Evolutionary conservation across 805 yeast genomes (phyloP).

Genomic region (Kuraishia cidri): DNA sequence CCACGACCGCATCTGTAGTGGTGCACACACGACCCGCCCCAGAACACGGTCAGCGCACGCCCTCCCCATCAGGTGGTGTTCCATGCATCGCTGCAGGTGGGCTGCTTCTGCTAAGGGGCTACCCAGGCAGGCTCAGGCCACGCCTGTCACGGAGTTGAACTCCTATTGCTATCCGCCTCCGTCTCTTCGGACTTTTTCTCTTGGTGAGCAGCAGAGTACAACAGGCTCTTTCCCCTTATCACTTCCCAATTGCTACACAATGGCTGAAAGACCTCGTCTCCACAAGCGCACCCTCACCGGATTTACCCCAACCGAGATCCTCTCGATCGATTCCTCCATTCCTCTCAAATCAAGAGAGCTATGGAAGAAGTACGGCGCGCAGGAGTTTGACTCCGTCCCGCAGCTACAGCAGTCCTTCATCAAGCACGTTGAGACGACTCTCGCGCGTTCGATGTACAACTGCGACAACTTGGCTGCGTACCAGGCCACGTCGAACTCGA

Average conservation of each 20-base stretch:
- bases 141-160: too few species aligned
- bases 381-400: slow-evolving; percentile 37
- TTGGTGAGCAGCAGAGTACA: too few species aligned
- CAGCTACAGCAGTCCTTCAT: slow-evolving; percentile 64
- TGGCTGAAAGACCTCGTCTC: slow-evolving; percentile 9
- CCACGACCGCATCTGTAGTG: too few species aligned
- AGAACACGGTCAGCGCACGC: too few species aligned
- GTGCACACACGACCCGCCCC: too few species aligned
- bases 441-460: slow-evolving; percentile 88
- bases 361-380: slow-evolving; percentile 66
- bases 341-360: slow-evolving; percentile 69
- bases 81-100: too few species aligned
- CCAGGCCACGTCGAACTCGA: slow-evolving; percentile 74
- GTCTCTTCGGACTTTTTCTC: too few species aligned
- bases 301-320: slow-evolving; percentile 83
- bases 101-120: too few species aligned
- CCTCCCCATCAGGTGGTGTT: too few species aligned
- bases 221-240: too few species aligned
- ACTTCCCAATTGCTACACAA: background rate
- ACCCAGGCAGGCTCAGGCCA: too few species aligned
- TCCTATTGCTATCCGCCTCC: too few species aligned
- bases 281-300: slow-evolving; percentile 82
- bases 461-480: slow-evolving; percentile 91
- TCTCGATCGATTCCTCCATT: slow-evolving; percentile 71
- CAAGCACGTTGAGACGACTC: slow-evolving; percentile 80